Percentiles rank a stretch among this genome's conserved stretches.
These are phyloP conservation scores for Calonectria hawksworthii DNA, from an alignment of 2,329 filamentous ascomycete genomes.

Conservation along the genomic window DNA sequence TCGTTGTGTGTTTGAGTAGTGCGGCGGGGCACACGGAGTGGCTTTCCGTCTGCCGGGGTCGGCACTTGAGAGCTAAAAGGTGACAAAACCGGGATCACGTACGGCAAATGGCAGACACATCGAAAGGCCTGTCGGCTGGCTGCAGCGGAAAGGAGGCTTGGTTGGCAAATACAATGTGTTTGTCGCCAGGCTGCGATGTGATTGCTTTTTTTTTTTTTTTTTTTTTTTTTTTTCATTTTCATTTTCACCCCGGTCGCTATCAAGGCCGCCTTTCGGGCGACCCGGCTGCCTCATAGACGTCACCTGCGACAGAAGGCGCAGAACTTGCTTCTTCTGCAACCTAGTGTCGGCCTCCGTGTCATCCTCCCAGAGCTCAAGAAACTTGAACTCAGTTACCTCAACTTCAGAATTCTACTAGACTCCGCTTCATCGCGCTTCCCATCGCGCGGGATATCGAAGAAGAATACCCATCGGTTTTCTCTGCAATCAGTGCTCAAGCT, in stretches of 20 bases:
- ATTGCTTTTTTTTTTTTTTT: not conserved
- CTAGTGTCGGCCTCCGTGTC: slow-evolving; percentile 1
- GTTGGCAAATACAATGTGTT: not conserved
- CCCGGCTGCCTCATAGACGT: not conserved
- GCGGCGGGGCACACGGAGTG: slow-evolving; percentile 39
- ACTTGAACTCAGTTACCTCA: not conserved
- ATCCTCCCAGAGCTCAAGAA: not conserved
- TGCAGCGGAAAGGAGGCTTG: not conserved
- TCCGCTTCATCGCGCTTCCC: not conserved
- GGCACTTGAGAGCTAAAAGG: slow-evolving; percentile 20
- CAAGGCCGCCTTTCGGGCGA: not conserved
- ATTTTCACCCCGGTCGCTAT: not conserved
- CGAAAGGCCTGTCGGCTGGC: not conserved
- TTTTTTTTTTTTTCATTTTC: not conserved
- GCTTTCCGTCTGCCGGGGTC: slow-evolving; percentile 33
- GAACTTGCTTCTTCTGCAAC: slow-evolving; percentile 24
- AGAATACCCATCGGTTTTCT: not conserved
- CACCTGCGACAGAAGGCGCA: slow-evolving; percentile 11
- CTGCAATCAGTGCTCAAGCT: no score
- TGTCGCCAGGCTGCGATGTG: not conserved
- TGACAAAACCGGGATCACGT: slow-evolving; percentile 17
- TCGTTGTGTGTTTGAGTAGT: slow-evolving; percentile 16
- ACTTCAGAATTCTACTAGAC: not conserved
- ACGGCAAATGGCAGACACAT: not conserved
- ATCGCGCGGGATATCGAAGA: not conserved